phyloP scores from a whole-genome alignment of 176 grass and related monocot genomes.

The Rhynchospora breviuscula region DNA sequence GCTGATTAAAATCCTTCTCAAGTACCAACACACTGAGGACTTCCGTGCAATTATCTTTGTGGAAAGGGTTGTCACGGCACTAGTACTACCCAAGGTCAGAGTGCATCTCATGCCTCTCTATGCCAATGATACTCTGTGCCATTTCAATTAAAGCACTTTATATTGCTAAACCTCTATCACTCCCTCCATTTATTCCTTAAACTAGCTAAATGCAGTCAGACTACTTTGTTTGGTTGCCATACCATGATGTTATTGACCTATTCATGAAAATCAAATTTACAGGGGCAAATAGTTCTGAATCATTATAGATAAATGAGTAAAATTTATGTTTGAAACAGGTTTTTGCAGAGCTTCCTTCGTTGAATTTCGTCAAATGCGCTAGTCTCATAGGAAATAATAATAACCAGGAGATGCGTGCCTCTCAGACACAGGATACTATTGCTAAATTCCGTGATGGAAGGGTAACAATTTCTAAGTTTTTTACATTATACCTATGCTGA shows the following conservation, averaged over 20 bases:
- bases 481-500: not conserved
- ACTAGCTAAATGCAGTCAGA: not conserved
- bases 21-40: slow-evolving; percentile 94
- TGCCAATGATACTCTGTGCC: not conserved
- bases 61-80: slow-evolving; percentile 91
- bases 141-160: not conserved
- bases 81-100: slow-evolving; percentile 97
- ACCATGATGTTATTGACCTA: not conserved
- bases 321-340: slow-evolving; percentile 40
- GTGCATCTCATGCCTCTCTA: slow-evolving; percentile 7
- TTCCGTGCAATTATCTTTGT: slow-evolving; percentile 99
- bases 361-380: slow-evolving; percentile 83
- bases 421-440: slow-evolving; percentile 99
- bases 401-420: slow-evolving; percentile 97
- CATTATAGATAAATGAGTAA: not conserved
- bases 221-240: not conserved
- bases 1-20: slow-evolving; percentile 96
- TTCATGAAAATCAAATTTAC: not conserved
- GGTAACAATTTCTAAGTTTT: slow-evolving; percentile 44
- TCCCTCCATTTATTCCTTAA: slow-evolving; percentile 3
- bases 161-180: slow-evolving; percentile 13
- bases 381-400: slow-evolving; percentile 99
- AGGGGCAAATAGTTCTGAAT: not conserved
- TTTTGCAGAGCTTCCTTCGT: slow-evolving; percentile 83
- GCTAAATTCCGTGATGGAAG: slow-evolving; percentile 93